These are phyloP conservation scores for Ciborinia camelliae DNA, from an alignment of 2,329 filamentous ascomycete genomes.

Conservation along the genomic window DNA sequence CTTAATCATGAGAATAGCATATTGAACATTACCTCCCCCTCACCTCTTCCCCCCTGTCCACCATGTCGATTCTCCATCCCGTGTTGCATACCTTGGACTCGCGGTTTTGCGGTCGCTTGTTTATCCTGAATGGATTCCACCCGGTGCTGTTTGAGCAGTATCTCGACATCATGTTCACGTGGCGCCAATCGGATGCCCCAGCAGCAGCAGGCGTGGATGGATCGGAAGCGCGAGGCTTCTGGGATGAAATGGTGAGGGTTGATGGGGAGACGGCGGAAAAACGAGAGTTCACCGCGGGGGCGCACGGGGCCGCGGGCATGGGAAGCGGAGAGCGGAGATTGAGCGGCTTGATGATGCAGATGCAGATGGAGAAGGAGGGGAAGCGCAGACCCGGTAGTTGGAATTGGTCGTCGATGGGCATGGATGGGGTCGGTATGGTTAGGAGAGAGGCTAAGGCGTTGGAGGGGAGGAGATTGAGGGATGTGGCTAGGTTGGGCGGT, in stretches of 20 bases:
- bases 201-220: too few relatives aligned
- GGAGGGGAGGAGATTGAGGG: constrained; percentile 16
- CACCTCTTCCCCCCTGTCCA: constrained; percentile 65
- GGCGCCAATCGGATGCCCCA: not conserved
- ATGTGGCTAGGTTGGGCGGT: constrained; percentile 10
- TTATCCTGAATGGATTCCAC: constrained; percentile 16
- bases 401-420: constrained; percentile 14
- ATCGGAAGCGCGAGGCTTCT: not conserved
- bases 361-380: constrained; percentile 9
- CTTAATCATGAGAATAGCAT: constrained; percentile 49
- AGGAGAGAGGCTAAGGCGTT: constrained; percentile 2
- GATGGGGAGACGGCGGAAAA: constrained; percentile 25
- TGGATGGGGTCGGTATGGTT: constrained; percentile 11
- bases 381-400: constrained; percentile 10
- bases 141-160: constrained; percentile 23
- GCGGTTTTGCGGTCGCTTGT: constrained; percentile 38
- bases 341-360: constrained; percentile 8
- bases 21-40: constrained; percentile 65
- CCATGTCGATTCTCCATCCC: constrained; percentile 60
- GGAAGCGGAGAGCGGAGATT: constrained; percentile 10
- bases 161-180: constrained; percentile 17
- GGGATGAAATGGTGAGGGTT: constrained; percentile 21
- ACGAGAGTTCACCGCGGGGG: constrained; percentile 24
- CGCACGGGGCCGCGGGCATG: not conserved
- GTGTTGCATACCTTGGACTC: constrained; percentile 43